Evolutionary conservation across 1,284 basidiomycete genomes (phyloP).

Genomic region (Phylloboletellus chloephorus): DNA sequence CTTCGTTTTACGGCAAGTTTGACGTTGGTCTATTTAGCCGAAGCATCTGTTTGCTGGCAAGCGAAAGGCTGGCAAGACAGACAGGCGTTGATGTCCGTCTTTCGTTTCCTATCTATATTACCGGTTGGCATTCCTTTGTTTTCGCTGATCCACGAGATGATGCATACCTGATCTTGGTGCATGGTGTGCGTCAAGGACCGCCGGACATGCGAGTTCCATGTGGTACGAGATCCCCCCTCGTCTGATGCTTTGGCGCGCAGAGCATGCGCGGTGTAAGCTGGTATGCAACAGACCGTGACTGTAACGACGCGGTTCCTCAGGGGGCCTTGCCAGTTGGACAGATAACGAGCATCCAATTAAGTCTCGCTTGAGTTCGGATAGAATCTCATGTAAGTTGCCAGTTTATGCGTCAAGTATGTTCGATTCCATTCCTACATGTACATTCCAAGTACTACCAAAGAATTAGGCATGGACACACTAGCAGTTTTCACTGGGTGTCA

Average conservation of each 20-base stretch:
- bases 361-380: no score
- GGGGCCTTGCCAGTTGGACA: no score
- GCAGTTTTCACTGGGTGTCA: no score
- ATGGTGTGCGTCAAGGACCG: background rate
- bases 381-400: no score
- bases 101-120: background rate
- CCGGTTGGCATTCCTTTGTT: slow-evolving; percentile 6
- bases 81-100: slow-evolving; percentile 52
- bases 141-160: slow-evolving; percentile 7
- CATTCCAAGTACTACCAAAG: no score
- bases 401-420: no score
- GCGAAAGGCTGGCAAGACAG: slow-evolving; percentile 82
- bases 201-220: no score
- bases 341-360: no score
- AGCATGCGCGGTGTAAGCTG: background rate
- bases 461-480: no score
- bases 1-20: slow-evolving; percentile 9
- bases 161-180: slow-evolving; percentile 1
- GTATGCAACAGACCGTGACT: no score
- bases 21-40: slow-evolving; percentile 43
- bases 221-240: background rate
- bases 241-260: background rate
- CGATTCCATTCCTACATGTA: no score
- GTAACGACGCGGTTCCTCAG: no score
- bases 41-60: slow-evolving; percentile 87